A percentile compares a stretch with the other conserved stretches of the same genome.
phyloP scores from a whole-genome alignment of 169 alveolate genomes.

The Cryptosporidium viatorum region DNA sequence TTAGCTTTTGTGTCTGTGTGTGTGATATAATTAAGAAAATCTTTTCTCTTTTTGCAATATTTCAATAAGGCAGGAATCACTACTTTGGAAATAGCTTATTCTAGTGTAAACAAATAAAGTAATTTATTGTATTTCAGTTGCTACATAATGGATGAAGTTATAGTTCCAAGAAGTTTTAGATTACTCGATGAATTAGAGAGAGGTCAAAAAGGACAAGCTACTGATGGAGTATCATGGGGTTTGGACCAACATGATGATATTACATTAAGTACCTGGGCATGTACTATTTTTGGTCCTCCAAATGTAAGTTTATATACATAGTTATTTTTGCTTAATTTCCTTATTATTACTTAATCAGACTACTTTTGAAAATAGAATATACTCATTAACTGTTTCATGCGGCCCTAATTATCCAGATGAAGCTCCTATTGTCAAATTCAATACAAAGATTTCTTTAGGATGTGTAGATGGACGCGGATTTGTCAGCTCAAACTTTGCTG shows the following conservation, averaged over 20 bases:
- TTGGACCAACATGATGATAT: slow-evolving; percentile 94
- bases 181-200: slow-evolving; percentile 96
- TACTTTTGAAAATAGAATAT: slow-evolving; percentile 94
- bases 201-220: slow-evolving; percentile 96
- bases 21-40: neutral
- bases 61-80: neutral
- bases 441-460: slow-evolving; percentile 91
- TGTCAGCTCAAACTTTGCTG: slow-evolving; percentile 83
- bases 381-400: slow-evolving; percentile 92
- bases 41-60: too few species aligned
- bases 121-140: neutral
- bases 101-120: neutral
- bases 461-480: slow-evolving; percentile 91
- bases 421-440: slow-evolving; percentile 95
- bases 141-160: slow-evolving; percentile 79
- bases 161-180: slow-evolving; percentile 97
- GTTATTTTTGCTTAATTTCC: neutral
- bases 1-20: neutral
- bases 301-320: slow-evolving; percentile 83
- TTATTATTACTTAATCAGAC: slow-evolving; percentile 84
- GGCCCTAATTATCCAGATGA: slow-evolving; percentile 95
- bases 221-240: slow-evolving; percentile 96
- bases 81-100: slow-evolving; percentile 5
- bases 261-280: slow-evolving; percentile 93
- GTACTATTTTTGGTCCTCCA: slow-evolving; percentile 94